Evolutionary conservation across 495 filamentous ascomycete species (phyloP), one percentile per base, ranked within the genome.

Genomic region (Lasiosphaeria hispida): DNA sequence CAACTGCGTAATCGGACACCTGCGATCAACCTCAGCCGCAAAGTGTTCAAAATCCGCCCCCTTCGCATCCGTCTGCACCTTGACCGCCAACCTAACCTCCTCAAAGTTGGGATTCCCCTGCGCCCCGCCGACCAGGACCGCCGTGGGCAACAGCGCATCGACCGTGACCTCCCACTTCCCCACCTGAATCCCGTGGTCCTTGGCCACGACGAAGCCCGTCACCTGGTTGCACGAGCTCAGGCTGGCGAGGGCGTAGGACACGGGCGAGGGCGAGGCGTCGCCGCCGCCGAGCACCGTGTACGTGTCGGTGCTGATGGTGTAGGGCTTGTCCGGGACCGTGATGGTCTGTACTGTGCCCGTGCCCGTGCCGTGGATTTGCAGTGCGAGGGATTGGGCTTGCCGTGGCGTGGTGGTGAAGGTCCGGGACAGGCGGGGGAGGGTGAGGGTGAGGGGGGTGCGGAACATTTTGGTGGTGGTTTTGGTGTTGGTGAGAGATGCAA

Each of bases 181-280:
- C 9, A 66, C 35, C 40, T 38, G 37, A 45, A 65, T 63, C 23
- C 63, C 65, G 34, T 59, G 62, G 33, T 65, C 58, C 23, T 45
- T 40, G 3, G 65, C 65, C 0, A 68, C 65, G 5, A 65, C 57
- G 35, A 19, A 18, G 4, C 65, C 65, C 14, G 65, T 65, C 5
- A 68, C 65, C 35, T 68, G 65, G 58, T 61, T 68, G 63, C 65
- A 68, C 7, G 65, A 58, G 50, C 60, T 57, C 15, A 68, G 65
- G 43, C 56, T 60, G 9, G 65, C 65, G n/a, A 68, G 60, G 7
- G 55, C 52, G 53, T 68, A 65, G 9, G 63, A 58, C 17, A 68
- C 65, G 1, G 65, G 65, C 0, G 65, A 68, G 1, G 65, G 65
- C 10, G 59, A 49, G 1, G 65, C 49, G 58, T 68, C 65, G 13